Evolutionary conservation across 2,329 filamentous ascomycete genomes (phyloP), one percentile per base, ranked within the genome.

Genomic region (Dactylellina sp.): DNA sequence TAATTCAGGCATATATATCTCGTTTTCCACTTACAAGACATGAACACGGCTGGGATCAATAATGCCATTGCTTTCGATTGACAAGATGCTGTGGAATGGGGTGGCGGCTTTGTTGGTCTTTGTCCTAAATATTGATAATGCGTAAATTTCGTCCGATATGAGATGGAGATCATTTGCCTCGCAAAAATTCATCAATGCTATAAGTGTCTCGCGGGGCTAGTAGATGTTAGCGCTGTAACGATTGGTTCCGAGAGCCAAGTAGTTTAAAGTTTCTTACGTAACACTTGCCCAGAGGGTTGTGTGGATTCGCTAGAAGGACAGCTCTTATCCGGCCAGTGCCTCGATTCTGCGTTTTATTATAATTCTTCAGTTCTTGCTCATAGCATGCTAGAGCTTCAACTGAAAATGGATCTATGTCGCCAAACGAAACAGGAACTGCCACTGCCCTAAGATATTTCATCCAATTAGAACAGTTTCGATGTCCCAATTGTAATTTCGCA

Each of bases 121-220:
- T 72, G 83, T 86, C 5, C 81, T 65, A 77, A 83, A 88, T 0
- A 84, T 79, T 0, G 85, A 87, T 3, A 86, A 77, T 0, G 85
- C 86, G 76, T 88, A 88, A 39, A 88, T 84, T 76, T 88, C 86
- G 77, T 88, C 86, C 75, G 82, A 83, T 78, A 88, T 82, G 25
- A 88, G 79, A 76, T 88, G 85, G 2, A 88, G 78, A 1, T 81
- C 75, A 75, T 87, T 79, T 62, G 81, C 81, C 60, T 84, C 79
- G 75, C 86, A 87, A 25, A 87, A 76, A 2, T 77, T 76, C 81
- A 87, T 82, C 14, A 78, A 75, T n/a, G 77, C 79, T 37, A 59
- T 56, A 4, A 80, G 55, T 0, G 79, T 76, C 40, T 79, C 78
- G 9, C 35, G 57, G 5, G 77, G 47, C 28, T 44, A 72, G 68